phyloP scores from a whole-genome alignment of 192 early-diverging fungal genomes.

The Coemansia sp. region DNA sequence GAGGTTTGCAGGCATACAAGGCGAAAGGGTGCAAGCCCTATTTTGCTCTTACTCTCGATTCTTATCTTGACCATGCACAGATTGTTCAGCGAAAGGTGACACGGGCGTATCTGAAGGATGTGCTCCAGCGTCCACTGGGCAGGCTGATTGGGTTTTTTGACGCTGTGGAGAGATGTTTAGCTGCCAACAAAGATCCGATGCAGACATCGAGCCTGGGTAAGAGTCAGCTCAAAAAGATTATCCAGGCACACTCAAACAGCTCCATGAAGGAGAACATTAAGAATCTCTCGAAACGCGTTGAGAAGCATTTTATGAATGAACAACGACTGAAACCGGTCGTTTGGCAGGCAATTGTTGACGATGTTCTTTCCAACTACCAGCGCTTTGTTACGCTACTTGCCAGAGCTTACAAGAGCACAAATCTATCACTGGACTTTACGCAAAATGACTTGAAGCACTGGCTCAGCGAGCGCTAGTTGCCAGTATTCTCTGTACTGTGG shows the following conservation, averaged over 20 bases:
- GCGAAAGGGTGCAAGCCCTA: constrained; percentile 66
- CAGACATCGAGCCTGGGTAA: constrained; percentile 72
- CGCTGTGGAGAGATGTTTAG: constrained; percentile 84
- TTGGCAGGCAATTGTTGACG: constrained; percentile 89
- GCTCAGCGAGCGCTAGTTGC: constrained; percentile 40
- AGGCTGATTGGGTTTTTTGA: constrained; percentile 95
- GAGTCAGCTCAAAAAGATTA: constrained; percentile 77
- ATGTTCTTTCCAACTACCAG: constrained; percentile 75
- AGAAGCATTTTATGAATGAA: constrained; percentile 91
- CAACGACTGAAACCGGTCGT: constrained; percentile 81
- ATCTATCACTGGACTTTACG: constrained; percentile 83
- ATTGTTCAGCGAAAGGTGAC: constrained; percentile 76
- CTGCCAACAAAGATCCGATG: constrained; percentile 62
- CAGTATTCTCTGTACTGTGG: neutral
- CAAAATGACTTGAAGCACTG: constrained; percentile 51
- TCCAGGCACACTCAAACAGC: constrained; percentile 81
- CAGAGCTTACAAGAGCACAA: constrained; percentile 83
- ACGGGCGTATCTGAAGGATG: constrained; percentile 82
- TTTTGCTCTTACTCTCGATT: constrained; percentile 39
- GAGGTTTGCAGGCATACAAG: constrained; percentile 74
- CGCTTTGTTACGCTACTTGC: constrained; percentile 81
- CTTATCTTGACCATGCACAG: constrained; percentile 83
- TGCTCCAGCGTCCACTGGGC: constrained; percentile 84
- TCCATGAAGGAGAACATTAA: constrained; percentile 71
- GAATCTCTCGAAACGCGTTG: constrained; percentile 84